These are phyloP conservation scores for Dictyostelium purpureum DNA, from an alignment of 78 protist species.

Conservation along the genomic window DNA sequence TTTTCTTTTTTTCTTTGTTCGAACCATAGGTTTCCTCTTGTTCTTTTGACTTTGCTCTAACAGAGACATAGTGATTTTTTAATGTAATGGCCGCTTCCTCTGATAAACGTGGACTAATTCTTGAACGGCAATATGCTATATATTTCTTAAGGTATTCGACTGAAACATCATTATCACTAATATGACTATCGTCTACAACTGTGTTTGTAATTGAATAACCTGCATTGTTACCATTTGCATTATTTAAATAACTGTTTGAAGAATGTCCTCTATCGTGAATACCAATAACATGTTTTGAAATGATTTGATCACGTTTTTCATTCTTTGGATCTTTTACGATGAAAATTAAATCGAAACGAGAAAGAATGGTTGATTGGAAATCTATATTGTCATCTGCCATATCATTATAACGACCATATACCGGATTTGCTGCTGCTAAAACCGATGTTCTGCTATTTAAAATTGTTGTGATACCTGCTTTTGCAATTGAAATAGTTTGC, in stretches of 20 bases:
- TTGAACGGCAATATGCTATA: conserved; percentile 84
- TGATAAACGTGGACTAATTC: conserved; percentile 89
- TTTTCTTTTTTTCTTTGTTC: background rate
- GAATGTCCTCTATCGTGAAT: background rate
- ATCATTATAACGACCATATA: conserved; percentile 97
- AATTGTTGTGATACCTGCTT: conserved; percentile 99
- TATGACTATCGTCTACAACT: background rate
- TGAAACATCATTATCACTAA: background rate
- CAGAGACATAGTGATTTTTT: conserved; percentile 62
- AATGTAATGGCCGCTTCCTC: conserved; percentile 83
- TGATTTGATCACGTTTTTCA: conserved; percentile 84
- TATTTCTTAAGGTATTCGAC: conserved; percentile 74
- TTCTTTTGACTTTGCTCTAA: conserved; percentile 53
- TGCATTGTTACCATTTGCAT: background rate
- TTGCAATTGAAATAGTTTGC: conserved; percentile 99
- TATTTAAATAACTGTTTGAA: background rate
- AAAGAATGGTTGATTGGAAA: conserved; percentile 97
- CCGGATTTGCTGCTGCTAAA: conserved; percentile 99
- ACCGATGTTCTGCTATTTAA: conserved; percentile 99
- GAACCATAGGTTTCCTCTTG: background rate
- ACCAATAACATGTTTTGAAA: conserved; percentile 38
- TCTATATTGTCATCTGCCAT: conserved; percentile 91
- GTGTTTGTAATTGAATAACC: background rate
- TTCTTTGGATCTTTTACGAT: conserved; percentile 92
- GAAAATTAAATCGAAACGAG: conserved; percentile 99